Evolutionary conservation across 2,329 filamentous ascomycete genomes (phyloP), one percentile per base, ranked within the genome.

Genomic region (Fusarium oligoseptatum): DNA sequence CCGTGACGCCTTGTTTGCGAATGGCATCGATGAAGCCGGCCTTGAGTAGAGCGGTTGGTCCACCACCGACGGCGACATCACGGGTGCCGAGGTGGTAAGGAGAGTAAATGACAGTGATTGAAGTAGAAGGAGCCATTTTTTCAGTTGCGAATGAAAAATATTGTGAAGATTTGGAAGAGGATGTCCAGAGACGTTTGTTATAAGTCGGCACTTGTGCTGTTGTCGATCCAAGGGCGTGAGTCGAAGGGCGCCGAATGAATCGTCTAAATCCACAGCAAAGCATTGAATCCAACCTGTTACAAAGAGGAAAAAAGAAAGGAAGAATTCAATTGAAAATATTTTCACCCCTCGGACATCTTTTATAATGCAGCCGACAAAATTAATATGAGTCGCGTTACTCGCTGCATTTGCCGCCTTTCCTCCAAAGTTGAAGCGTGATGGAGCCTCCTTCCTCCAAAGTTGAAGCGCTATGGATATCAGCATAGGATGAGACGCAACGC

Each of bases 51-150:
- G 77, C 77, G 27, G 79, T 72, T 1, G 83, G 83, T 3, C 83
- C 83, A n/a, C 77, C 80, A 63, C 84, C 83, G 15, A 84, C 82
- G 7, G 81, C 80, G 55, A 81, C 79, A 63, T 84, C 76, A 43
- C 76, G 79, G 36, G 80, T 66, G 39, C 84, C 83, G 60, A 83
- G 80, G 60, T 85, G 84, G 76, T 85, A 85, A 0, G 83, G 84
- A 0, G 82, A 82, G 32, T 80, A 79, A 63, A 85, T 83, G 63
- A 84, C 67, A 9, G 81, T 81, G 61, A 83, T 74, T 22, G 79
- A 81, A 15, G 66, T 67, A 45, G 67, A 63, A 20, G 63, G 63
- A 17, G 60, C 2, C 71, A 72, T 71, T 9, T n/a, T 56, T 2
- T 11, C 6, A 15, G 58, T 34, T 2, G 20, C 32, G 29, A n/a